phyloP scores from a whole-genome alignment of 2,329 filamentous ascomycete species.

The Hirsutella rhossiliensis region DNA sequence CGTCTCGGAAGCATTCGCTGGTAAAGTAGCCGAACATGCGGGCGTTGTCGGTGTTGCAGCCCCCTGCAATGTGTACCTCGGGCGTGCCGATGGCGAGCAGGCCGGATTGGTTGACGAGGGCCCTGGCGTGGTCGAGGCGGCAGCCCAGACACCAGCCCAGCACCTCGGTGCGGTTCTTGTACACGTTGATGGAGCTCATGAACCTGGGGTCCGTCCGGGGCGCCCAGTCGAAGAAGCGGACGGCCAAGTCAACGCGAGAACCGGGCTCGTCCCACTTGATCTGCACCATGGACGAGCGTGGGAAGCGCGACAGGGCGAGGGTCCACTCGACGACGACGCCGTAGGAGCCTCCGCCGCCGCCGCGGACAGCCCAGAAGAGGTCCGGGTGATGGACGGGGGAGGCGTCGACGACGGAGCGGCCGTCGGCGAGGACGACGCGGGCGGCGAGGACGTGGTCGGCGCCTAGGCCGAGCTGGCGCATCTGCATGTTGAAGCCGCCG shows the following conservation, averaged over 20 bases:
- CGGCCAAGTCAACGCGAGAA: constrained; percentile 2
- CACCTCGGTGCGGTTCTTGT: constrained; percentile 2
- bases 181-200: constrained; percentile 4
- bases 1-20: constrained; percentile 5
- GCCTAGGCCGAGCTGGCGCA: constrained; percentile 14
- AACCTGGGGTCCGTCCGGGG: constrained; percentile 2
- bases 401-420: constrained; percentile 10
- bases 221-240: constrained; percentile 6
- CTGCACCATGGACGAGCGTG: constrained; percentile 6
- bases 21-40: constrained; percentile 5
- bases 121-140: background rate
- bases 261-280: constrained; percentile 5
- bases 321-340: constrained; percentile 16
- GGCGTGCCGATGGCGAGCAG: constrained; percentile 5
- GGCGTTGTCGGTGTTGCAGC: constrained; percentile 6
- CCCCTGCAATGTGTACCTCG: constrained; percentile 3
- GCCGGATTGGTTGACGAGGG: constrained; percentile 4
- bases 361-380: constrained; percentile 17
- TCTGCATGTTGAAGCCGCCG: constrained; percentile 18
- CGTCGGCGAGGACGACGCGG: constrained; percentile 15
- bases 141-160: constrained; percentile 6
- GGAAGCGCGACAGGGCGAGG: constrained; percentile 5
- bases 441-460: constrained; percentile 17
- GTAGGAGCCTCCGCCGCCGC: constrained; percentile 19
- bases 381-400: constrained; percentile 12